These are phyloP conservation scores for Penicillium atrosanguineum DNA, from an alignment of 495 filamentous ascomycete genomes.

Conservation along the genomic window DNA sequence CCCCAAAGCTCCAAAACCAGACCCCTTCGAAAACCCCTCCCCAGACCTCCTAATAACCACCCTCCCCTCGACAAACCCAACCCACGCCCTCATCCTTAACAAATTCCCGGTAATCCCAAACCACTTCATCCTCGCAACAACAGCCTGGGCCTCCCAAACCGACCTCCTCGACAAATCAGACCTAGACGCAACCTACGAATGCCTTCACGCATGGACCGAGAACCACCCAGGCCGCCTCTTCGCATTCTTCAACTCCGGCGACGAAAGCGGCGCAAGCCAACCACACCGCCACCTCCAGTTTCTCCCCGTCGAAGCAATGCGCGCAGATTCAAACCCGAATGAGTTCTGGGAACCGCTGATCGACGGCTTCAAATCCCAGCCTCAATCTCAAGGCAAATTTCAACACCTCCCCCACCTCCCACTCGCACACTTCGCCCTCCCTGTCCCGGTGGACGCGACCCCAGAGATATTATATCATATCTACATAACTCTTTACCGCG, in stretches of 20 bases:
- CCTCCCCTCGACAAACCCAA: constrained; percentile 46
- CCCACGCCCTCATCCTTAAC: constrained; percentile 71
- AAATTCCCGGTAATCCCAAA: constrained; percentile 78
- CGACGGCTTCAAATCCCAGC: constrained; percentile 35
- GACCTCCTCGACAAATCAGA: constrained; percentile 65
- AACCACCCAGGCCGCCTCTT: constrained; percentile 46
- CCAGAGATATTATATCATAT: constrained; percentile 40
- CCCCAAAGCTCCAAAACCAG: constrained; percentile 46
- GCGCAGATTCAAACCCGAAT: constrained; percentile 26
- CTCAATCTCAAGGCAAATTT: constrained; percentile 19
- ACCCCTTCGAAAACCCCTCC: constrained; percentile 71
- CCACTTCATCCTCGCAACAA: constrained; percentile 79
- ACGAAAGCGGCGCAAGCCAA: constrained; percentile 74
- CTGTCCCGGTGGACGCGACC: constrained; percentile 38
- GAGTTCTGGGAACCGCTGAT: constrained; percentile 55
- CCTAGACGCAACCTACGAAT: constrained; percentile 61
- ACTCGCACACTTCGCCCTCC: constrained; percentile 50
- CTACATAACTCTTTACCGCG: constrained; percentile 55
- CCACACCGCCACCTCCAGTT: constrained; percentile 80
- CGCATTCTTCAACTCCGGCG: constrained; percentile 82
- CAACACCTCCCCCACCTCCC: constrained; percentile 39
- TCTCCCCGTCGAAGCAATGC: constrained; percentile 68
- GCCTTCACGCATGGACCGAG: constrained; percentile 58
- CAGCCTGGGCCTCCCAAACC: constrained; percentile 62
- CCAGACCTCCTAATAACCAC: constrained; percentile 60